A percentile compares a stretch with the other conserved stretches of the same genome.
Evolutionary conservation across 345 rosid genomes (phyloP).

Genomic region (Mercurialis annua): DNA sequence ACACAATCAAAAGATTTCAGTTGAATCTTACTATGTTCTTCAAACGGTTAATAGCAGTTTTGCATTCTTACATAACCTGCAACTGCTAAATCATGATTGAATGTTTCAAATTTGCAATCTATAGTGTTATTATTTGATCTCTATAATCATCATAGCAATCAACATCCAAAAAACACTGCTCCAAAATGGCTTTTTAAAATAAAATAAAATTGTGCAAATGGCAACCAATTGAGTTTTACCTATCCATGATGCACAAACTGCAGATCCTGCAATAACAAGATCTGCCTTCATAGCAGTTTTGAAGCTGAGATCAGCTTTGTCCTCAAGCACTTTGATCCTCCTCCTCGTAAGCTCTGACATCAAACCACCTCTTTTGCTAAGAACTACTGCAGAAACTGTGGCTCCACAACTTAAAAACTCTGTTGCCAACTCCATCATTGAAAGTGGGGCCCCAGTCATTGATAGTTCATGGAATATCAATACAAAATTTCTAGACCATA

Average conservation of each 20-base stretch:
- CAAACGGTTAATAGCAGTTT: not conserved
- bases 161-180: not conserved
- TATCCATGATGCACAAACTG: slow-evolving; percentile 94
- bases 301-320: slow-evolving; percentile 84
- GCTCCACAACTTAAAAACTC: slow-evolving; percentile 99
- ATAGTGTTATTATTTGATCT: not conserved
- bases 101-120: slow-evolving; percentile 4
- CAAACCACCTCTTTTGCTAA: slow-evolving; percentile 89
- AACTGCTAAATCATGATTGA: not conserved
- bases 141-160: not conserved
- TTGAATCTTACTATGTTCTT: not conserved
- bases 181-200: not conserved
- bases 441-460: slow-evolving; percentile 96
- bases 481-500: slow-evolving; percentile 94
- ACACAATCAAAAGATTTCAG: not conserved
- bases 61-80: not conserved
- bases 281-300: slow-evolving; percentile 95
- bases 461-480: slow-evolving; percentile 94
- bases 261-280: slow-evolving; percentile 93
- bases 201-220: slow-evolving; percentile 6
- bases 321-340: slow-evolving; percentile 88
- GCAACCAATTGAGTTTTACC: slow-evolving; percentile 42
- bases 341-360: slow-evolving; percentile 80
- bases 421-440: slow-evolving; percentile 96
- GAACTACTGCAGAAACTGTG: slow-evolving; percentile 89